A percentile compares a stretch with the other conserved stretches of the same genome.
Conservation (phyloP, 2,329 filamentous ascomycete genomes). For the Aspergillus jensenii region DNA sequence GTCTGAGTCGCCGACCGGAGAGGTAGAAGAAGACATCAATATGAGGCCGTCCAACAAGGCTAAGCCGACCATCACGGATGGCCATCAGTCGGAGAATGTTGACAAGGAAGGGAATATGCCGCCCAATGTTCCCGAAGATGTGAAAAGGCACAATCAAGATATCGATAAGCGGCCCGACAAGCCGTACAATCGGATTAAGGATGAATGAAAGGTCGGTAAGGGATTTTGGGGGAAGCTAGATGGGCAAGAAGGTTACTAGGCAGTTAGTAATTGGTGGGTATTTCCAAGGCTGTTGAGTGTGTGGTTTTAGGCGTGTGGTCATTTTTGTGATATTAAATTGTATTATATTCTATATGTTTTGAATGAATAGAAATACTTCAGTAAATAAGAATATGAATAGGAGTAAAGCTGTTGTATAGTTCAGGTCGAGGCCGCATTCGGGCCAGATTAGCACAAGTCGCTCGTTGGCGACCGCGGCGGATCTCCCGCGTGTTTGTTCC, state of each 20-base stretch:
- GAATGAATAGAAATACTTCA: background rate
- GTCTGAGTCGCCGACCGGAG: background rate
- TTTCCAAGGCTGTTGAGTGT: background rate
- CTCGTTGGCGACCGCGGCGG: conserved; percentile 3
- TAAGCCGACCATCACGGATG: conserved; percentile 32
- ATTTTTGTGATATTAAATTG: too few relatives aligned
- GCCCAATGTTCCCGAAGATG: conserved; percentile 32
- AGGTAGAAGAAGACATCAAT: conserved; percentile 10
- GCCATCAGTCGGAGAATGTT: conserved; percentile 29
- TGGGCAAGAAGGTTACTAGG: background rate
- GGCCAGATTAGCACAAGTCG: background rate
- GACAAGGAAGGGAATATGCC: conserved; percentile 27
- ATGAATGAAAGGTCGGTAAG: conserved; percentile 25
- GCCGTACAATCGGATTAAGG: conserved; percentile 31
- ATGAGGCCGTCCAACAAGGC: conserved; percentile 35
- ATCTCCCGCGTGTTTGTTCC: conserved; percentile 6
- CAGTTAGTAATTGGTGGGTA: background rate
- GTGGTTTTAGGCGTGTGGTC: background rate
- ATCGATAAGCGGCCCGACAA: conserved; percentile 33
- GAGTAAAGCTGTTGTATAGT: background rate
- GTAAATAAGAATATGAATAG: background rate
- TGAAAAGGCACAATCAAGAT: conserved; percentile 36
- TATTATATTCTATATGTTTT: background rate
- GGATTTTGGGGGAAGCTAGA: conserved; percentile 9
- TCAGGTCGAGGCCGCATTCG: background rate